A percentile compares a stretch with the other conserved stretches of the same genome.
phyloP scores from a whole-genome alignment of 345 rosid species.

The Eutrema yunnanense region DNA sequence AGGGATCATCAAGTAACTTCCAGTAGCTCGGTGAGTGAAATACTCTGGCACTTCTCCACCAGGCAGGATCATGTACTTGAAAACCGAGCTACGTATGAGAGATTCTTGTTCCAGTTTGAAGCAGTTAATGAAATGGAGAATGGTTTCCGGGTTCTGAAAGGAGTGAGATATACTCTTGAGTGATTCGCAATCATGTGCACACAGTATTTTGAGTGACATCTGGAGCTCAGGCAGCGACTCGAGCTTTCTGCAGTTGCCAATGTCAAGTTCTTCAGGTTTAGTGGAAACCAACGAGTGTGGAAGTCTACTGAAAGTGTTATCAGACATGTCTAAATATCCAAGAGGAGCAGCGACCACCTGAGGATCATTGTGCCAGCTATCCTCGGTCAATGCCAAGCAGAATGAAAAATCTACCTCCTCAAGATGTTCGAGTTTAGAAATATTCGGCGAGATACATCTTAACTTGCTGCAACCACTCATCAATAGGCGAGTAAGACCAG shows the following conservation, averaged over 20 bases:
- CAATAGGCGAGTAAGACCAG: neutral
- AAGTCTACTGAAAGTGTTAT: neutral
- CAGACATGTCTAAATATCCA: neutral
- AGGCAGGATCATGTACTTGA: slow-evolving; percentile 5
- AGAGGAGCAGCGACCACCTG: neutral
- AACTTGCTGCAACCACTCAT: neutral
- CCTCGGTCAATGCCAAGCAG: neutral
- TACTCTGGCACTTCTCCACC: neutral
- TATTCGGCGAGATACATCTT: neutral
- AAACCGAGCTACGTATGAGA: neutral
- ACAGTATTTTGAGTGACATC: neutral
- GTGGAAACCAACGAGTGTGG: neutral
- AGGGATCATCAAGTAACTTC: neutral
- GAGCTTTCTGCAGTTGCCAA: neutral
- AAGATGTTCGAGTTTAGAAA: slow-evolving; percentile 1
- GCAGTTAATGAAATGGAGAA: slow-evolving; percentile 8
- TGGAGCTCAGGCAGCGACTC: neutral
- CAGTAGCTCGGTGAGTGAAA: neutral
- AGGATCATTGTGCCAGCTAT: slow-evolving; percentile 1
- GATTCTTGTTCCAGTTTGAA: neutral
- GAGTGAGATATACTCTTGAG: neutral
- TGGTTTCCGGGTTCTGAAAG: neutral
- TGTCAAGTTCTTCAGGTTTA: neutral
- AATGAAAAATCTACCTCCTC: neutral
- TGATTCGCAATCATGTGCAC: neutral